Evolutionary conservation across 148 eudicot species (phyloP).

Genomic region (Heliamphora exappendiculata): DNA sequence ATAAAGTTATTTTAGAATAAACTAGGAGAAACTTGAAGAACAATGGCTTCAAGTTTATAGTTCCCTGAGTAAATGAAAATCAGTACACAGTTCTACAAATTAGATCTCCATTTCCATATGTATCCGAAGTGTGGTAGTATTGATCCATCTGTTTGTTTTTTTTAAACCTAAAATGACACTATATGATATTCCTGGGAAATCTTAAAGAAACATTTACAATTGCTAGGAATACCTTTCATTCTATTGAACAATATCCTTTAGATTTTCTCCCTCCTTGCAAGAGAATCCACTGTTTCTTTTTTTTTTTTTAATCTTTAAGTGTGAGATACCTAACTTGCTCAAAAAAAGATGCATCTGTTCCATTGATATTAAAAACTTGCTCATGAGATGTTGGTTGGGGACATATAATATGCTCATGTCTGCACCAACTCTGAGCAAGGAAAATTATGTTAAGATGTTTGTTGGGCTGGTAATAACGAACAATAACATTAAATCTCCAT

Average conservation of each 20-base stretch:
- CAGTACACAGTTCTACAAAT: neutral
- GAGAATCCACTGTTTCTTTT: neutral
- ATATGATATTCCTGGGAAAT: neutral
- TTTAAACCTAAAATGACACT: neutral
- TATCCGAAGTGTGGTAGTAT: neutral
- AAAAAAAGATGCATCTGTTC: neutral
- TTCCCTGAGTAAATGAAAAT: neutral
- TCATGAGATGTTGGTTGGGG: neutral
- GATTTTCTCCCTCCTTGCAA: neutral
- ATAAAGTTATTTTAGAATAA: neutral
- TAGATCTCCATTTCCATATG: neutral
- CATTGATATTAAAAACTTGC: neutral
- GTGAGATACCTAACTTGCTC: neutral
- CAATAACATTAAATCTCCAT: neutral
- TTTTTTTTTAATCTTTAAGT: no score
- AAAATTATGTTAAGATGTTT: neutral
- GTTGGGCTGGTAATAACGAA: neutral
- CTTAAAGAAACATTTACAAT: neutral
- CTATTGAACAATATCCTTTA: neutral
- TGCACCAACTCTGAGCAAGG: neutral
- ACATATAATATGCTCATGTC: neutral
- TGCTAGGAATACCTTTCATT: conserved; percentile 1
- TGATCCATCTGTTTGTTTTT: neutral
- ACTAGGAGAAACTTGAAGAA: neutral
- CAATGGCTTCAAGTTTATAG: neutral